Evolutionary conservation across 169 alveolate genomes (phyloP).

Genomic region (Plasmodium adleri): DNA sequence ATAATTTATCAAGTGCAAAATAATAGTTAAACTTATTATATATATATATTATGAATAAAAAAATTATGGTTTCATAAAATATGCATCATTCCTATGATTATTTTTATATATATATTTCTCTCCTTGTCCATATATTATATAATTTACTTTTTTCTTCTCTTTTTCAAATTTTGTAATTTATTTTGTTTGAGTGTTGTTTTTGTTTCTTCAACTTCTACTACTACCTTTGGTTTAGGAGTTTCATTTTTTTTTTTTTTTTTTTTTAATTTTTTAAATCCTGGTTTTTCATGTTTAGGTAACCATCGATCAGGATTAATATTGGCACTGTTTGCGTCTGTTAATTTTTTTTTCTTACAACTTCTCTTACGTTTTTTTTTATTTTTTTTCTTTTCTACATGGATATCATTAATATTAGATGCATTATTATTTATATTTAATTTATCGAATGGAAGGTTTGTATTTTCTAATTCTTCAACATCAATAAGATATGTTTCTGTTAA

Average conservation of each 20-base stretch:
- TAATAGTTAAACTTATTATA: not conserved
- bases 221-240: conserved; percentile 8
- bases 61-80: not conserved
- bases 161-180: conserved; percentile 51
- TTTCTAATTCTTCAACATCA: conserved; percentile 73
- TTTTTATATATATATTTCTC: conserved; percentile 10
- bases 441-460: conserved; percentile 19
- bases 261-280: conserved; percentile 21
- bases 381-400: conserved; percentile 3
- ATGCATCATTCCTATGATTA: not conserved
- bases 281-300: conserved; percentile 65
- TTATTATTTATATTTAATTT: not conserved
- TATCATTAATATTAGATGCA: not conserved
- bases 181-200: conserved; percentile 11
- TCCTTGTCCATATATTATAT: not conserved
- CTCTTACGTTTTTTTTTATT: conserved; percentile 31
- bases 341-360: conserved; percentile 4
- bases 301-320: conserved; percentile 36
- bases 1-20: not conserved
- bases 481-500: conserved; percentile 59
- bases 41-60: not conserved
- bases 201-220: conserved; percentile 13
- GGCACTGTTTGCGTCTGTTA: not conserved
- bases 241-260: conserved; percentile 30
- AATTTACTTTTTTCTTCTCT: conserved; percentile 38